Evolutionary conservation across 257 asterid genomes (phyloP).

Genomic region (Cruciata laevipes): DNA sequence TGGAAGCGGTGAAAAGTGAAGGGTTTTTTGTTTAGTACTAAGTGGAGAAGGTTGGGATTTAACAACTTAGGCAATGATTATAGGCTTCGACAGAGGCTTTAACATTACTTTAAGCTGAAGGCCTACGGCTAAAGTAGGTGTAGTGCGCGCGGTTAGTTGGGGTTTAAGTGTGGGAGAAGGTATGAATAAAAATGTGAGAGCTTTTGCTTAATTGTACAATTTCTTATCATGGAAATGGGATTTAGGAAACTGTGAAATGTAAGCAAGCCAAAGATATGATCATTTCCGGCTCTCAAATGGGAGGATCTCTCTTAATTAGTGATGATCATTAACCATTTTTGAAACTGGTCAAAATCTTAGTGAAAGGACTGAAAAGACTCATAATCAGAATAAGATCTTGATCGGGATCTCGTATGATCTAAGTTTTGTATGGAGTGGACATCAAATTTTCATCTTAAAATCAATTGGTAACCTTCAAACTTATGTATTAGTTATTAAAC

Average conservation of each 20-base stretch:
- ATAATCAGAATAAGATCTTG: too few relatives aligned
- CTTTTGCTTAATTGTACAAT: constrained; percentile 41
- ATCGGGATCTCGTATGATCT: too few relatives aligned
- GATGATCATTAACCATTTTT: too few relatives aligned
- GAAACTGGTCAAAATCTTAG: too few relatives aligned
- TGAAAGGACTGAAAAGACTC: too few relatives aligned
- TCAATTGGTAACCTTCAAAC: too few relatives aligned
- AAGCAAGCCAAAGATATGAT: background rate
- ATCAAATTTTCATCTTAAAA: too few relatives aligned
- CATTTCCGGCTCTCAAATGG: too few relatives aligned
- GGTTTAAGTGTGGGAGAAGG: constrained; percentile 45
- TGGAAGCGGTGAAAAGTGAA: background rate
- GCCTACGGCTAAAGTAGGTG: constrained; percentile 36
- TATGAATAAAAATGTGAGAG: constrained; percentile 15
- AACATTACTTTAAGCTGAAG: constrained; percentile 54
- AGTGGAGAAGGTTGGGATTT: constrained; percentile 23
- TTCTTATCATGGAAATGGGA: constrained; percentile 14
- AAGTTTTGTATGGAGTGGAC: too few relatives aligned
- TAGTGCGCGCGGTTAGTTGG: constrained; percentile 42
- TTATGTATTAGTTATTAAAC: too few relatives aligned
- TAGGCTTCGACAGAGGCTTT: constrained; percentile 15
- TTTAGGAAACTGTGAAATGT: background rate
- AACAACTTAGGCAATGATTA: constrained; percentile 35
- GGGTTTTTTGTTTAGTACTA: background rate
- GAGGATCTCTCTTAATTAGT: too few relatives aligned